Base-by-base conservation (phyloP, 495 filamentous ascomycete species). In the Penicilliopsis zonata region DNA sequence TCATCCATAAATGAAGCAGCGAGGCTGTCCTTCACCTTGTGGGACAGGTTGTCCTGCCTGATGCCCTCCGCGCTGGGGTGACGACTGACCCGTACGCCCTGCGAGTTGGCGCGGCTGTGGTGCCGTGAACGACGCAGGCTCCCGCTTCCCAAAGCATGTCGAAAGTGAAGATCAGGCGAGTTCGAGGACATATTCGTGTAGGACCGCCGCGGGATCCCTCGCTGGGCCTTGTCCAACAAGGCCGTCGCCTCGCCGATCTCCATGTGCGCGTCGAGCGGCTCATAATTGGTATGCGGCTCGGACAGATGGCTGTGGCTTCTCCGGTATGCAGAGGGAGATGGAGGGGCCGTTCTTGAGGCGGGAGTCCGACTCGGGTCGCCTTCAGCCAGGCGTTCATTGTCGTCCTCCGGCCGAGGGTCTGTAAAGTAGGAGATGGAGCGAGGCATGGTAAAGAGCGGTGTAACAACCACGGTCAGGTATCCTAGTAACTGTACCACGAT, bases 21-120 rank as follows among this genome's bases (percentile, higher is more conserved):
- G 33, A 63, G 26, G 13, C 65, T 70, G 41, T 66, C 55, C 36
- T 79, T 80, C 7, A 68, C 72, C 23, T 77, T 74, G 13, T 65
- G 40, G 34, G 75, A 57, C 13, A 44, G 25, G 57, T 65, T 46
- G 61, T 64, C 44, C 42, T 37, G 33, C 15, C 26, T 33, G 14
- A 38, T 40, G 42, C 30, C 59, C 44, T 57, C 71, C 36, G 47
- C 37, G 33, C 46, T 42, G 55, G 66, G 35, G 52, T 66, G 38
- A 53, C 69, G 33, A 33, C 47, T 57, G n/a, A 82, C 52, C 3
- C 70, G 68, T 12, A 56, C 47, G 14, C 63, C 60, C 57, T 67
- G 72, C 10, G 80, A 86, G 39, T 70, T 74, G 8, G 69, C 65
- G 18, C 80, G 73, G 42, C 69, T 78, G 46, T 82, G 80, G 41